Evolutionary conservation across 495 filamentous ascomycete genomes (phyloP).

Genomic region (Penicillium riverlandense): DNA sequence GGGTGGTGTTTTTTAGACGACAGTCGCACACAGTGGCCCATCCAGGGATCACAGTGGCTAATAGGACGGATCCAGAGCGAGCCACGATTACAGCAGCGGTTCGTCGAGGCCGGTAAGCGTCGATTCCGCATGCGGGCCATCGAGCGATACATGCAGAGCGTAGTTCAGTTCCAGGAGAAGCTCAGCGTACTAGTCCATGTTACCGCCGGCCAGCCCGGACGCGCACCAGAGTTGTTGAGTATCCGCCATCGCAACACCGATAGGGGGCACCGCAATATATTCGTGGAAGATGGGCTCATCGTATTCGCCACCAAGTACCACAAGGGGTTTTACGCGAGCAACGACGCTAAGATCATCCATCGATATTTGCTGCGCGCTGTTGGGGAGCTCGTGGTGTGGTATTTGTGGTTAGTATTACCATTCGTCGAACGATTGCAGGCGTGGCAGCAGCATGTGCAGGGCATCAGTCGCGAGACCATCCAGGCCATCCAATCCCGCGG

Average conservation of each 20-base stretch:
- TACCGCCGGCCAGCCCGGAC: conserved; percentile 12
- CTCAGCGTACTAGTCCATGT: conserved; percentile 19
- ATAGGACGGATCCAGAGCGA: conserved; percentile 1
- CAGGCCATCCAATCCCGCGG: not conserved
- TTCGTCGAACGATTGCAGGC: conserved; percentile 8
- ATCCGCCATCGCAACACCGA: conserved; percentile 13
- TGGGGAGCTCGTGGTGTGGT: conserved; percentile 4
- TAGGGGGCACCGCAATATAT: conserved; percentile 4
- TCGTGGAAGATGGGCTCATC: conserved; percentile 6
- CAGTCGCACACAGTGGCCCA: not conserved
- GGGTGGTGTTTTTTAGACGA: conserved; percentile 12
- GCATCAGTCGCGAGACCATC: not conserved
- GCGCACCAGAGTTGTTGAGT: conserved; percentile 19
- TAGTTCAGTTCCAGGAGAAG: conserved; percentile 9
- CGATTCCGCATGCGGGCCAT: not conserved
- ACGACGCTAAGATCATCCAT: conserved; percentile 6
- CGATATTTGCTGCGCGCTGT: conserved; percentile 1
- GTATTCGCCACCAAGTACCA: conserved; percentile 4
- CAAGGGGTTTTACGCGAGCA: conserved; percentile 7
- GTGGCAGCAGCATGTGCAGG: not conserved
- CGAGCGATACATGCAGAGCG: not conserved
- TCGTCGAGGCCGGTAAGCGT: not conserved
- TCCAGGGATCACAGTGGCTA: conserved; percentile 4
- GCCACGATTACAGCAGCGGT: not conserved
- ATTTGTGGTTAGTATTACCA: conserved; percentile 18